Evolutionary conservation across 2,329 filamentous ascomycete species (phyloP).

Genomic region (Trichocomaceae sp.): DNA sequence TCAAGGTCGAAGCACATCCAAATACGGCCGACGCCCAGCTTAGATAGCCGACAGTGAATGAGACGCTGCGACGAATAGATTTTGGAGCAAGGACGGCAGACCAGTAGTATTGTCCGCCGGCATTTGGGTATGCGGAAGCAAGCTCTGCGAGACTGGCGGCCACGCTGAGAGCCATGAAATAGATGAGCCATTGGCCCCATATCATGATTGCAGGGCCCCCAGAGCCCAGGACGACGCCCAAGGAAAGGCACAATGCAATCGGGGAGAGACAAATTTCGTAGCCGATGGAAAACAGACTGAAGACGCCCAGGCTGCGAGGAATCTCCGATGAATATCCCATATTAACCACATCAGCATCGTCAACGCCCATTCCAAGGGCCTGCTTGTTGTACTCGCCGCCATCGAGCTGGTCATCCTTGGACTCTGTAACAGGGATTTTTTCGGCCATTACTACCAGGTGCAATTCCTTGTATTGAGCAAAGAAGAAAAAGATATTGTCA

Average conservation of each 20-base stretch:
- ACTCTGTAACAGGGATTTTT: background rate
- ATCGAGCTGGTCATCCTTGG: background rate
- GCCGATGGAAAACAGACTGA: background rate
- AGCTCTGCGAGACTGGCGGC: slow-evolving; percentile 16
- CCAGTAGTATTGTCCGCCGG: background rate
- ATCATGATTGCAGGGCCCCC: background rate
- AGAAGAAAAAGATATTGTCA: too few relatives aligned
- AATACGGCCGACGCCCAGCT: slow-evolving; percentile 51
- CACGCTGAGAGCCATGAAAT: background rate
- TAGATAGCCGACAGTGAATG: slow-evolving; percentile 47
- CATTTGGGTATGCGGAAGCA: slow-evolving; percentile 25
- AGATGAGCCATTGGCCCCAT: background rate
- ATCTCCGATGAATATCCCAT: background rate
- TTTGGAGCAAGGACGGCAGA: background rate
- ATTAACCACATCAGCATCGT: background rate
- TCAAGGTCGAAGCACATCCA: slow-evolving; percentile 47
- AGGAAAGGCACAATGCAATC: background rate
- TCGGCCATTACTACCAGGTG: background rate
- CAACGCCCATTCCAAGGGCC: background rate
- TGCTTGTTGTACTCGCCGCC: background rate
- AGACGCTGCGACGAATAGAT: slow-evolving; percentile 17
- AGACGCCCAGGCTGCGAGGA: background rate
- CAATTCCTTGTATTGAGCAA: too few relatives aligned
- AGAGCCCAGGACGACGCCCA: background rate
- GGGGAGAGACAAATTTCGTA: background rate